phyloP scores from a whole-genome alignment of 2,329 filamentous ascomycete species.

The Cordyceps tenuipes region DNA sequence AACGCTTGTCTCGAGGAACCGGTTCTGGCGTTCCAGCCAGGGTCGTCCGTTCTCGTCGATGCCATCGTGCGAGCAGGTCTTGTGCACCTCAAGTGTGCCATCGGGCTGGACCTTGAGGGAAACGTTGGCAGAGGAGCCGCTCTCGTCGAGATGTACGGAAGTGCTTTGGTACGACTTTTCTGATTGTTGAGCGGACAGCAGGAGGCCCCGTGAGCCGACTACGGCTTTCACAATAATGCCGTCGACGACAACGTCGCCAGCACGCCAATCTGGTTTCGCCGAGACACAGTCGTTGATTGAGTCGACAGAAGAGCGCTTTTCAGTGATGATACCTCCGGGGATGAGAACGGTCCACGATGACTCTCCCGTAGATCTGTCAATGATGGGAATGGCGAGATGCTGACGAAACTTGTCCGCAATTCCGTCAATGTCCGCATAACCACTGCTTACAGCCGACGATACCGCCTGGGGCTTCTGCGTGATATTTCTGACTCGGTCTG shows the following conservation, averaged over 20 bases:
- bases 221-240: background rate
- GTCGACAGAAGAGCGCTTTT: background rate
- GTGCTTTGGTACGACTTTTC: background rate
- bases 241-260: background rate
- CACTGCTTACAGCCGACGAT: background rate
- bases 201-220: background rate
- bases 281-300: background rate
- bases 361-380: background rate
- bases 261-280: background rate
- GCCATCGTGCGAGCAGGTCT: conserved; percentile 4
- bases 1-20: conserved; percentile 1
- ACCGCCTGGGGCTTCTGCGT: background rate
- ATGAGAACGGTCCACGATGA: background rate
- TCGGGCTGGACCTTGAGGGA: background rate
- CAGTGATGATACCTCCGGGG: background rate
- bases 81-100: conserved; percentile 2
- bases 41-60: conserved; percentile 9
- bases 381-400: background rate
- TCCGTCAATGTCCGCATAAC: background rate
- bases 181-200: background rate
- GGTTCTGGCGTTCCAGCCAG: conserved; percentile 5
- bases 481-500: background rate
- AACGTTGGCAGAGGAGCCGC: conserved; percentile 5
- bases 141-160: conserved; percentile 6
- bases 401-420: conserved; percentile 7